Conservation (phyloP, 83 land plant species). For the Picea engelmannii region DNA sequence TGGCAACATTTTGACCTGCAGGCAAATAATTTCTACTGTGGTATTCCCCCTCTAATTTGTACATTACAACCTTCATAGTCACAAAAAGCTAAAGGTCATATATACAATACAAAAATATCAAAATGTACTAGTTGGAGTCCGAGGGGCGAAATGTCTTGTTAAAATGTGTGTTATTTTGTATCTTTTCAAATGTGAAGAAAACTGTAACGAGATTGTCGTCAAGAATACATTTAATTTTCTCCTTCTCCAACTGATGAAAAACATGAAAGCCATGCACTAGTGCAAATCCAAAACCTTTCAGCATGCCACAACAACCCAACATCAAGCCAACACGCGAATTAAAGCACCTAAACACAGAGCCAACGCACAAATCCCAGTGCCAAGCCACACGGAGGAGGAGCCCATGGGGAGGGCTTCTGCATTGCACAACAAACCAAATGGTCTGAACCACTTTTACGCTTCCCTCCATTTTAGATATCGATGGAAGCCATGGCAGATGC, state of each 20-base stretch:
- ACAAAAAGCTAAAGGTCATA: slow-evolving; percentile 28
- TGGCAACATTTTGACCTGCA: slow-evolving; percentile 33
- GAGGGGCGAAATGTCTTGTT: neutral
- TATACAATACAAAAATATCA: slow-evolving; percentile 42
- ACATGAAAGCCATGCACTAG: too few species aligned
- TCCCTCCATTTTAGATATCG: too few species aligned
- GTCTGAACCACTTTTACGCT: too few species aligned
- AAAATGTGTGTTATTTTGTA: neutral
- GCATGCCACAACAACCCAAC: too few species aligned
- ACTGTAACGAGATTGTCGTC: neutral
- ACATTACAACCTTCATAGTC: slow-evolving; percentile 43
- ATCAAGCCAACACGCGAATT: too few species aligned
- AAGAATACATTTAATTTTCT: neutral
- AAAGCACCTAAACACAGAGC: too few species aligned
- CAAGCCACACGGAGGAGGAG: too few species aligned
- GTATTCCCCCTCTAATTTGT: slow-evolving; percentile 25
- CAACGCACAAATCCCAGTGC: too few species aligned
- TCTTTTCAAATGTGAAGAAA: neutral
- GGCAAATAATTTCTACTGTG: slow-evolving; percentile 38
- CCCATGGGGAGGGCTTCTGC: too few species aligned
- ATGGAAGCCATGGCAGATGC: too few species aligned
- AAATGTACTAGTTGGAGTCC: slow-evolving; percentile 27
- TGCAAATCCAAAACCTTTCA: too few species aligned
- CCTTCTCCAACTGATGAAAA: neutral
- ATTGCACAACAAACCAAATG: too few species aligned